These are phyloP conservation scores for Juglanconis sp. DNA, from an alignment of 2,329 filamentous ascomycete species.

Conservation along the genomic window DNA sequence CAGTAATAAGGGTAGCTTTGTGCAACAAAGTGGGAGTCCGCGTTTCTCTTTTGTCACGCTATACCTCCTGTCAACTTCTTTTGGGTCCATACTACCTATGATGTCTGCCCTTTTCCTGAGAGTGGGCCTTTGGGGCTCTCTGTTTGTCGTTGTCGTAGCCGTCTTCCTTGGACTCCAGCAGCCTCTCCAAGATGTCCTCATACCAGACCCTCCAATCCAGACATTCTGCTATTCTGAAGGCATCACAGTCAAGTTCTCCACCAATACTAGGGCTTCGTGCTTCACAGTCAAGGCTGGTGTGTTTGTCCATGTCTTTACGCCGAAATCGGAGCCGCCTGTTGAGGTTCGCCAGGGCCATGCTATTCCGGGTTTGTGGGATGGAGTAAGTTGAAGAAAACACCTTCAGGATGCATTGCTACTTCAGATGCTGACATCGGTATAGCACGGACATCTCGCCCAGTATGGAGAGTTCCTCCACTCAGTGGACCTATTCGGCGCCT, in stretches of 20 bases:
- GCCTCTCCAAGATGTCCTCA: constrained; percentile 13
- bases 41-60: no score
- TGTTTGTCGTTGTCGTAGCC: constrained; percentile 10
- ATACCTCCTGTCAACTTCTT: not conserved
- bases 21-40: no score
- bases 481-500: constrained; percentile 59
- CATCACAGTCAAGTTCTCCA: constrained; percentile 38
- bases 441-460: constrained; percentile 62
- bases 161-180: constrained; percentile 14
- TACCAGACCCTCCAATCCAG: constrained; percentile 8
- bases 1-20: no score
- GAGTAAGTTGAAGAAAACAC: constrained; percentile 24
- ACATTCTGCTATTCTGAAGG: constrained; percentile 42
- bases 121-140: constrained; percentile 12
- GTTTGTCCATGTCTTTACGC: constrained; percentile 47
- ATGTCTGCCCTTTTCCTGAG: constrained; percentile 11
- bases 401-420: not conserved
- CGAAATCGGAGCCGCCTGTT: constrained; percentile 23
- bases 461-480: constrained; percentile 66
- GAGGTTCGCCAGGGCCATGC: constrained; percentile 47
- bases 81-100: not conserved
- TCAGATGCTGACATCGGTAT: not conserved
- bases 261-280: constrained; percentile 43
- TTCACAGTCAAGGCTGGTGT: constrained; percentile 52
- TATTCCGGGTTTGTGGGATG: constrained; percentile 68